Conservation (phyloP, 768 basidiomycete species). For the Rhodotorula paludigena region DNA sequence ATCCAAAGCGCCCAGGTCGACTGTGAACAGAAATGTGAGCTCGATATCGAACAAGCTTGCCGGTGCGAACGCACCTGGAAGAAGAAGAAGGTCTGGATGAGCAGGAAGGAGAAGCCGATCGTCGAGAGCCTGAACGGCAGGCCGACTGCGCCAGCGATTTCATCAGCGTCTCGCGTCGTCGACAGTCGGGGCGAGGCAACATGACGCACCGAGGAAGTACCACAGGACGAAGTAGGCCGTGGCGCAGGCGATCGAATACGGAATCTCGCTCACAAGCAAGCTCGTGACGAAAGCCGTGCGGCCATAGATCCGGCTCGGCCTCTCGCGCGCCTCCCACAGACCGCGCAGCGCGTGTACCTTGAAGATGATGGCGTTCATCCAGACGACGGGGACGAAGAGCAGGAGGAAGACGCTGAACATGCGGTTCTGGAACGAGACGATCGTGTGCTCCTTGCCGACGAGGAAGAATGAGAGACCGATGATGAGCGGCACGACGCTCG, state of each 20-base stretch:
- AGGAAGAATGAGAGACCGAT: slow-evolving; percentile 44
- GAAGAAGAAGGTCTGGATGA: slow-evolving; percentile 46
- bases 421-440: slow-evolving; percentile 24
- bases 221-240: slow-evolving; percentile 60
- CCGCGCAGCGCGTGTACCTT: slow-evolving; percentile 58
- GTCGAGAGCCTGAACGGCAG: slow-evolving; percentile 26
- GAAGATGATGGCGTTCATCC: slow-evolving; percentile 55
- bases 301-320: slow-evolving; percentile 61
- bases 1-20: slow-evolving; percentile 40
- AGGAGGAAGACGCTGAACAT: slow-evolving; percentile 40
- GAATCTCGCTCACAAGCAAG: slow-evolving; percentile 33
- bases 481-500: slow-evolving; percentile 38
- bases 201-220: slow-evolving; percentile 48
- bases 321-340: slow-evolving; percentile 64
- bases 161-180: background rate
- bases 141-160: slow-evolving; percentile 44
- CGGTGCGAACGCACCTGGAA: slow-evolving; percentile 47
- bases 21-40: background rate
- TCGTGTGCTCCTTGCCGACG: slow-evolving; percentile 25
- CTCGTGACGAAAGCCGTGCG: slow-evolving; percentile 50
- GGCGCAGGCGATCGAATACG: slow-evolving; percentile 45
- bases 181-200: slow-evolving; percentile 54
- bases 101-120: slow-evolving; percentile 31
- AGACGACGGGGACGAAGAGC: slow-evolving; percentile 53
- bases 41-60: slow-evolving; percentile 30